Conservation (phyloP, 179 eudicot species). For the Camellia oleifera region DNA sequence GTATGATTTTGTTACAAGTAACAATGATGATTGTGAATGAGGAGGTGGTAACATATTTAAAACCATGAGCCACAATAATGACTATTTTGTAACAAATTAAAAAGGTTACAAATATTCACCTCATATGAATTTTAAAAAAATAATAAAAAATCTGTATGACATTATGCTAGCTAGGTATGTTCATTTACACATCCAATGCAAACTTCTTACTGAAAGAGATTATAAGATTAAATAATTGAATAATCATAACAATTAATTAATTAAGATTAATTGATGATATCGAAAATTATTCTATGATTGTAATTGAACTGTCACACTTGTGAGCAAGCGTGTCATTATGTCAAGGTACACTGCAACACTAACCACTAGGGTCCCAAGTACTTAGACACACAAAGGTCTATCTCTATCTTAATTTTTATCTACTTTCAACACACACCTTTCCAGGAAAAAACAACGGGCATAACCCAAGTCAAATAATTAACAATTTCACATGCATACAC, state of each 20-base stretch:
- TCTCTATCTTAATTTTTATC: neutral
- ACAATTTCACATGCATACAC: constrained; percentile 12
- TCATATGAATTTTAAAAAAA: no score
- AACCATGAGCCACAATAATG: no score
- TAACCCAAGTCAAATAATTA: constrained; percentile 31
- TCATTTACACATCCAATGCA: neutral
- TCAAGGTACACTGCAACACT: constrained; percentile 6
- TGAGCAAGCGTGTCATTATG: constrained; percentile 13
- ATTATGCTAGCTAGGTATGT: neutral
- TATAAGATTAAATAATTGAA: neutral
- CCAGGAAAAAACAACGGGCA: constrained; percentile 10
- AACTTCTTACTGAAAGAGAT: neutral
- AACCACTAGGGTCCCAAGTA: neutral
- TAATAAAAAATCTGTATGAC: no score
- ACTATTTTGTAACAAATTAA: no score
- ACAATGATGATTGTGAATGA: no score
- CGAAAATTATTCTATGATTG: constrained; percentile 11
- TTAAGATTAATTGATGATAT: neutral
- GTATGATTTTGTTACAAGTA: no score
- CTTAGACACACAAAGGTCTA: neutral
- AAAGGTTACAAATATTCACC: no score
- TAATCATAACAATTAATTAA: neutral
- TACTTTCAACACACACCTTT: neutral
- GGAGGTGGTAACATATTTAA: no score
- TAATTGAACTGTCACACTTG: constrained; percentile 40